Conservation (phyloP, 192 early-diverging fungal genomes). For the Mycoemilia scoparia region DNA sequence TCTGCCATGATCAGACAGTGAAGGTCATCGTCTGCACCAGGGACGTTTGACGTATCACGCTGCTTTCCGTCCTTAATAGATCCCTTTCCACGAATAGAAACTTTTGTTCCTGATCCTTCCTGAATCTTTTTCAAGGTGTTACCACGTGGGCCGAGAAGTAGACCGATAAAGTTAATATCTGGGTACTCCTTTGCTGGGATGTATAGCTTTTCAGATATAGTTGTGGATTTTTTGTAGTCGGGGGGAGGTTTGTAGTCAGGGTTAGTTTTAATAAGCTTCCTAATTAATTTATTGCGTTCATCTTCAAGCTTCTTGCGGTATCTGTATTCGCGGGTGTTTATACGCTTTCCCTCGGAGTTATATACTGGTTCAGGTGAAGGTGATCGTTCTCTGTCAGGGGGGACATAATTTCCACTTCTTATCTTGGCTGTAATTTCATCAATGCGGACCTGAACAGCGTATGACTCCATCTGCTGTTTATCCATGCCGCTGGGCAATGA, state of each 20-base stretch:
- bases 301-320: constrained; percentile 85
- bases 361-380: constrained; percentile 89
- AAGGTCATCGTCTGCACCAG: constrained; percentile 57
- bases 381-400: constrained; percentile 52
- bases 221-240: constrained; percentile 74
- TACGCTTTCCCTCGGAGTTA: constrained; percentile 82
- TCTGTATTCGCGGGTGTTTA: constrained; percentile 84
- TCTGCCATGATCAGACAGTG: constrained; percentile 87
- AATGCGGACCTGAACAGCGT: constrained; percentile 59
- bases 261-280: constrained; percentile 52
- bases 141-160: constrained; percentile 90
- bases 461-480: constrained; percentile 55
- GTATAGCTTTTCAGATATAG: constrained; percentile 79
- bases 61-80: constrained; percentile 89
- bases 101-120: constrained; percentile 80
- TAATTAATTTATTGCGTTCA: constrained; percentile 75
- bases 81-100: constrained; percentile 88
- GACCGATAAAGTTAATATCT: constrained; percentile 94
- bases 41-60: constrained; percentile 39
- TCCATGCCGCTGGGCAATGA: constrained; percentile 57
- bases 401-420: constrained; percentile 63
- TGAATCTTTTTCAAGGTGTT: constrained; percentile 95
- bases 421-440: constrained; percentile 80
- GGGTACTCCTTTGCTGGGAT: constrained; percentile 92
- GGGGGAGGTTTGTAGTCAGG: constrained; percentile 73